Base-by-base conservation (phyloP, 371 early-diverging fungal species). In the Blakeslea trispora region DNA sequence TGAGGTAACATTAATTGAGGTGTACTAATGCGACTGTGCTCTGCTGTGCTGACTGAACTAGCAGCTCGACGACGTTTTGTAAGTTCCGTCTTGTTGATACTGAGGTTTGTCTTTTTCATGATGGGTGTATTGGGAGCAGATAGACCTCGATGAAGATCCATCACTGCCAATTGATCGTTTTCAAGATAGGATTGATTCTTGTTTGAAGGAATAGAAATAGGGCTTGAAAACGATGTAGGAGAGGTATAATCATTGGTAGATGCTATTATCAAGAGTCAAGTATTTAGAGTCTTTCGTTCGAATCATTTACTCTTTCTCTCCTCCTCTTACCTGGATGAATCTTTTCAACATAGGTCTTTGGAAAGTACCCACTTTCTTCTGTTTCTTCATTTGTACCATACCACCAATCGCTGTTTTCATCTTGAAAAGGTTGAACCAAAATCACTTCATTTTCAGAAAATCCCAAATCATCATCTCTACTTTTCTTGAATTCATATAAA, bases 371-470 rank as follows among this genome's bases (percentile, higher is more conserved):
- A 39, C 59, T 51, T 37, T 74, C 66, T n/a, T 55, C 39, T 3
- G 69, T 75, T 6, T 71, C 69, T 45, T 75, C 72, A 40, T 67
- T 70, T 48, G 67, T 66, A n/a, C 74, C 72, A 47, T 70, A 75
- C 73, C 71, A 77, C 74, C 74, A 81, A 43, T 74, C 75, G 41
- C 75, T 65, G 31, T 57, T 56, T 45, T 76, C 69, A 53, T 77
- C 77, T 60, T 81, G 79, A 39, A 77, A 78, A 4, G 81, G 81
- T 40, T 81, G 80, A 14, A 76, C 69, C 9, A 65, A 44, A 46
- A 82, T 70, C 24, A 75, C 57, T 45, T 77, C 73, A 32, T 76
- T 74, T 42, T 71, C 78, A 5, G 49, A 53, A 47, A 82, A 79
- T 8, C 48, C 66, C 24, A 82, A 63, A 44, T 82, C 82, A 50